phyloP scores from a whole-genome alignment of 2,329 filamentous ascomycete genomes.

The Cercospora zeina region DNA sequence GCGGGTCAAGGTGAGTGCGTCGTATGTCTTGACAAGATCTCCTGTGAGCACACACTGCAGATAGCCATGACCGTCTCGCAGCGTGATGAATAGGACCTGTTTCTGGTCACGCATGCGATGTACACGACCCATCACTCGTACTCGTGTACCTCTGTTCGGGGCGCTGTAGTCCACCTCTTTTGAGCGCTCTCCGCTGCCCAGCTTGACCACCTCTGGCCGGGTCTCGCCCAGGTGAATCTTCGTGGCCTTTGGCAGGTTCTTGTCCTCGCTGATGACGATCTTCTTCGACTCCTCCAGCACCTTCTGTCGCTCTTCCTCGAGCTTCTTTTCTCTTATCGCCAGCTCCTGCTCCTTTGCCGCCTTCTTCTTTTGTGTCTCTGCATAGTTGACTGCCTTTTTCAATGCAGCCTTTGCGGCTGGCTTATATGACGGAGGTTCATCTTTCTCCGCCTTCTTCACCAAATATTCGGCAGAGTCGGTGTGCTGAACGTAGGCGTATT shows the following conservation, averaged over 20 bases:
- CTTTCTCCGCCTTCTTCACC: conserved; percentile 64
- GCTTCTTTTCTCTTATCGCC: conserved; percentile 70
- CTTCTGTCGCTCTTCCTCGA: conserved; percentile 67
- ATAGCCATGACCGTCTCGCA: conserved; percentile 79
- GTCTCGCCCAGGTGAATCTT: conserved; percentile 75
- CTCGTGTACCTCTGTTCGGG: conserved; percentile 66
- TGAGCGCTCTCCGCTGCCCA: conserved; percentile 52
- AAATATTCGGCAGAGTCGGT: conserved; percentile 64
- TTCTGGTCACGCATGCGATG: conserved; percentile 81
- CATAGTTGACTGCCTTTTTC: conserved; percentile 78
- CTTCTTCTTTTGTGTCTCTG: conserved; percentile 80
- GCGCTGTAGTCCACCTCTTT: conserved; percentile 56
- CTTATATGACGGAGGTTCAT: conserved; percentile 73
- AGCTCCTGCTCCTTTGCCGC: conserved; percentile 72
- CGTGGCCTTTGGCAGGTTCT: conserved; percentile 69
- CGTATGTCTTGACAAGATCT: conserved; percentile 85
- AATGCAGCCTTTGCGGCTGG: conserved; percentile 77
- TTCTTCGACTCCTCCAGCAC: conserved; percentile 82
- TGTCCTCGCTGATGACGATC: conserved; percentile 68
- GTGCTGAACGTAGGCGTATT: conserved; percentile 74
- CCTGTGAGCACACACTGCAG: conserved; percentile 83
- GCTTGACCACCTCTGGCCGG: conserved; percentile 58
- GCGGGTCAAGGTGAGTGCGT: conserved; percentile 78
- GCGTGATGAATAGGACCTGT: conserved; percentile 80
- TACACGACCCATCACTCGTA: conserved; percentile 78